Base-by-base conservation (phyloP, 78 protist genomes). In the Monocercomonoides exilis region DNA sequence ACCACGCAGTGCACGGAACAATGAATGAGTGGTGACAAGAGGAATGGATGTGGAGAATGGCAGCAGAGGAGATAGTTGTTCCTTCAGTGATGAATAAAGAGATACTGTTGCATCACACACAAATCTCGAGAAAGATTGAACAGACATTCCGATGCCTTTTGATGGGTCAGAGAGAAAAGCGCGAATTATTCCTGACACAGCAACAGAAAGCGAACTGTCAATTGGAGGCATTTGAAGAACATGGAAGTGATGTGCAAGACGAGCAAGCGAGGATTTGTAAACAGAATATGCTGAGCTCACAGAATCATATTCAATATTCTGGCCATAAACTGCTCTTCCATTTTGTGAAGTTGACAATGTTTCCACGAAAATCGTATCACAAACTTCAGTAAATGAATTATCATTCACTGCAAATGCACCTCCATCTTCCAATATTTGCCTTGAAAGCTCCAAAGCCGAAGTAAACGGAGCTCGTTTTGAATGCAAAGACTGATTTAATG, bases 1-100 rank as follows among this genome's bases (percentile, higher is more conserved):
- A 42, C 93, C 96, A 35, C 96, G 90, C 63, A 94, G 91, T 80
- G 92, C 93, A 93, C 93, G 93, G 0, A 95, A 92, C 90, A 93
- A 94, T 87, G 93, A 95, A 3, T 91, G 86, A 80, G 91, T 93
- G 21, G 94, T 43, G 0, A 94, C 95, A 2, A 93, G 90, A 32
- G 96, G 96, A 5, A 87, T 89, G 93, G 92, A 1, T 34, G 41
- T 84, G 38, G 33, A 0, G 11, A 44, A 3, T 11, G 92, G 89
- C n/a, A n/a, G n/a, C n/a, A n/a, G n/a, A n/a, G n/a, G n/a, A n/a
- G n/a, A n/a, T n/a, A n/a, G n/a, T n/a, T n/a, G n/a, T n/a, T n/a
- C n/a, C n/a, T n/a, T n/a, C n/a, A n/a, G n/a, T 32, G 2, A 0
- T 36, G 35, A 35, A 91, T 93, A 95, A 4, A 93, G 46, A 11